Base-by-base conservation (phyloP, 2,329 filamentous ascomycete species). In the Thielaviopsis punctulata region DNA sequence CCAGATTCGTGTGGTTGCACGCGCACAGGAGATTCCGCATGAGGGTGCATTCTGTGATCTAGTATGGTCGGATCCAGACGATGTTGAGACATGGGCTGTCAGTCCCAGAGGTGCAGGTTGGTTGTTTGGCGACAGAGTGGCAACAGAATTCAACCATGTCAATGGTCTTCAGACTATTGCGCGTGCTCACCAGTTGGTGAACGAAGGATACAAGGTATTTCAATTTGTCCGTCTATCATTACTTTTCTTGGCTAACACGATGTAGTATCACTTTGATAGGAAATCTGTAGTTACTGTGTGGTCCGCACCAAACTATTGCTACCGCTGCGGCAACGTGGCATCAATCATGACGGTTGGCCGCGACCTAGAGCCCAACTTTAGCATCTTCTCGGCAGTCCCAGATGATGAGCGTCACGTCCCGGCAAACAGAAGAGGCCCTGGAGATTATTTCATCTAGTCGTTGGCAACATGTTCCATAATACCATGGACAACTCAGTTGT, bases 1-100 rank as follows among this genome's bases (percentile, higher is more conserved):
- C 65, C 92, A 98, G 71, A 96, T 98, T 66, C 92, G 95, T 62
- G 93, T 98, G 58, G 95, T 98, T 57, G 92, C 95, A 59, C 83
- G 92, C 46, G 95, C 94, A 60, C 84, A 95, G 60, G 92, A 98
- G 66, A 98, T 98, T 60, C 92, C 92, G 6, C 92, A 98, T 62
- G 92, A 98, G 69, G 92, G 92, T 5, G 92, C 92, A 2, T 98
- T 98, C 80, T 95, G 92, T 49, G 92, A 98, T 64, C 71, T 98
- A 39, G 92, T 98, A 6, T 98, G 92, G 92, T 95, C 87, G 52
- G 92, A 98, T 64, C 92, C 92, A 1, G 92, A 98, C 63, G 92
- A 98, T 59, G 81, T 93, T 48, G 90, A 96, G 61, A 93, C 95
- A 58, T 98, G 95, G 75, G 90, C 86, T 15, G 79, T 98, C 54